These are phyloP conservation scores for Cadophora luteo-olivacea DNA, from an alignment of 2,329 filamentous ascomycete species.

Conservation along the genomic window DNA sequence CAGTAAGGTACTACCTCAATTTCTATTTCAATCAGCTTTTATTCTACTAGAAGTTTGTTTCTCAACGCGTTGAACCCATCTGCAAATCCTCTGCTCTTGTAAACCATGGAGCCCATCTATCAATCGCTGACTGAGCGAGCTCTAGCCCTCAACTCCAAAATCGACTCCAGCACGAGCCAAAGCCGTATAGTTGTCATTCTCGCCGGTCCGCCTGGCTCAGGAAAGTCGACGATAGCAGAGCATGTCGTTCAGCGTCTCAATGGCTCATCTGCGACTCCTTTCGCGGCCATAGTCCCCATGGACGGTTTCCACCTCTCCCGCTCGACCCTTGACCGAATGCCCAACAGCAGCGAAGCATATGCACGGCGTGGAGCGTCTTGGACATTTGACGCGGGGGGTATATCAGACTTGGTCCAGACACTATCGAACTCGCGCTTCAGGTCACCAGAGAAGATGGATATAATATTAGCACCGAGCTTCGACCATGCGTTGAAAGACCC, in stretches of 20 bases:
- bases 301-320: slow-evolving; percentile 93
- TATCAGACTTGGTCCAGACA: slow-evolving; percentile 67
- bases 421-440: slow-evolving; percentile 28
- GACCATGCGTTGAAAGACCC: slow-evolving; percentile 84
- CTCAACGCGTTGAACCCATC: background rate
- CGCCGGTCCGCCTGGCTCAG: slow-evolving; percentile 48
- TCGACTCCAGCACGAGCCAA: slow-evolving; percentile 21
- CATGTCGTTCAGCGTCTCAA: slow-evolving; percentile 73
- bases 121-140: slow-evolving; percentile 31
- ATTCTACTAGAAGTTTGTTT: background rate
- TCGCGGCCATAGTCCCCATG: slow-evolving; percentile 84
- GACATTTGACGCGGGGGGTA: slow-evolving; percentile 83
- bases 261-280: slow-evolving; percentile 52
- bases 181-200: slow-evolving; percentile 42
- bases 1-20: background rate
- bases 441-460: slow-evolving; percentile 25
- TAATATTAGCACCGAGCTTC: slow-evolving; percentile 72
- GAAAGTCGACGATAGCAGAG: slow-evolving; percentile 80
- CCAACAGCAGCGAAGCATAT: slow-evolving; percentile 75
- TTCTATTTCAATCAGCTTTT: background rate
- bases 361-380: slow-evolving; percentile 88
- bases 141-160: slow-evolving; percentile 25
- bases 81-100: background rate
- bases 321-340: slow-evolving; percentile 78
- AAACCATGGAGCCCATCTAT: slow-evolving; percentile 34